Evolutionary conservation across 2,329 filamentous ascomycete genomes (phyloP).

Genomic region (Diaporthe australafricana): DNA sequence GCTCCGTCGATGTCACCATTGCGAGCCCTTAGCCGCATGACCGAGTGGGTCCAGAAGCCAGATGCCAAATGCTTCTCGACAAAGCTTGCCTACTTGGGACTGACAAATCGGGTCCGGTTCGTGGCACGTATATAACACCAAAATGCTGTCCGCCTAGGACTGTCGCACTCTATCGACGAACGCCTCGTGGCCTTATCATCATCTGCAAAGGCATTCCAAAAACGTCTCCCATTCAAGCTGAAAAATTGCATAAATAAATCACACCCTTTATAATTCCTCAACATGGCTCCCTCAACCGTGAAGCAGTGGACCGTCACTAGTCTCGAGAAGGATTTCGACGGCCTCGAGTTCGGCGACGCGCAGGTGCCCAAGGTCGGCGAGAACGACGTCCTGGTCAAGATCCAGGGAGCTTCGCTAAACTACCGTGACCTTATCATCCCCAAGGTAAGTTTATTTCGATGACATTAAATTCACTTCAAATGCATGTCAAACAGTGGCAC

Average conservation of each 20-base stretch:
- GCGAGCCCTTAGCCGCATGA: constrained; percentile 18
- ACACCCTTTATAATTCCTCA: background rate
- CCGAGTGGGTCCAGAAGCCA: constrained; percentile 18
- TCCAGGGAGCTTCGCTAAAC: constrained; percentile 64
- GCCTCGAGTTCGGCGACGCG: constrained; percentile 66
- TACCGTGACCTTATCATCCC: constrained; percentile 66
- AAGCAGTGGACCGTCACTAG: constrained; percentile 68
- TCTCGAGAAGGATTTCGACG: constrained; percentile 67
- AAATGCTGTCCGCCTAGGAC: background rate
- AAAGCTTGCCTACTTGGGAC: constrained; percentile 28
- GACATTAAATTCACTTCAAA: background rate
- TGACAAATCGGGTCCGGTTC: constrained; percentile 19
- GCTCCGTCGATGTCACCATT: constrained; percentile 27
- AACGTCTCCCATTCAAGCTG: no score
- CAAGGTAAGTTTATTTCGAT: constrained; percentile 40
- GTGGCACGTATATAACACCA: constrained; percentile 18
- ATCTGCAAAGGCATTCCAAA: background rate
- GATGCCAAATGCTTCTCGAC: constrained; percentile 29
- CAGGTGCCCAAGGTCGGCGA: constrained; percentile 73
- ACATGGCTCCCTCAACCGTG: constrained; percentile 52
- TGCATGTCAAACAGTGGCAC: constrained; percentile 24
- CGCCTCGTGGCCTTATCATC: constrained; percentile 1
- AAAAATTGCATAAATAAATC: background rate
- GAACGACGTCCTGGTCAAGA: constrained; percentile 78
- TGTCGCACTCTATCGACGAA: background rate